Conservation (phyloP, 441 rosid genomes). For the Erodium trifolium region DNA sequence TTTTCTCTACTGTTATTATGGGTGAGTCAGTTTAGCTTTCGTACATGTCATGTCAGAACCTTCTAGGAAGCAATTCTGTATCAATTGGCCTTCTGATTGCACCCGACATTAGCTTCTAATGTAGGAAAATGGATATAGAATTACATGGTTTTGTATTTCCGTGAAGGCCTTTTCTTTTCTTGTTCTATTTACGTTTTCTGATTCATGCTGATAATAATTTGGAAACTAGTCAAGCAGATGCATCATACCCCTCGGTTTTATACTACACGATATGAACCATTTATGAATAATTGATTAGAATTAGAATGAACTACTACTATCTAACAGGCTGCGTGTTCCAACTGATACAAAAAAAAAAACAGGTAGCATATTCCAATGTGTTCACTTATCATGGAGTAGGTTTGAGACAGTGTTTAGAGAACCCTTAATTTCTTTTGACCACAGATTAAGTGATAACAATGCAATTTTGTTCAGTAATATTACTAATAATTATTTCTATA, state of each 20-base stretch:
- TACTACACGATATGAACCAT: not conserved
- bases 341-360: no score
- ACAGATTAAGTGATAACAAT: not conserved
- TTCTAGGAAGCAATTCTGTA: not conserved
- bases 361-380: not conserved
- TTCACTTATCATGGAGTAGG: not conserved
- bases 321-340: not conserved
- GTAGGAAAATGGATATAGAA: not conserved
- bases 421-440: not conserved
- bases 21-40: conserved; percentile 44
- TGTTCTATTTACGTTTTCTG: not conserved
- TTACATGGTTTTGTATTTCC: not conserved
- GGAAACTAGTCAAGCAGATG: not conserved
- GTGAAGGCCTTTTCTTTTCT: not conserved
- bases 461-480: not conserved
- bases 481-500: no score
- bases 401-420: not conserved
- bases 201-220: not conserved
- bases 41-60: not conserved
- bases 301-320: not conserved
- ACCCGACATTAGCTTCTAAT: not conserved
- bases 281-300: not conserved
- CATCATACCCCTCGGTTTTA: not conserved
- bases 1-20: conserved; percentile 84
- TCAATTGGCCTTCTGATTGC: no score